Base-by-base conservation (phyloP, 2,329 filamentous ascomycete species). In the Alternaria metachromatica region DNA sequence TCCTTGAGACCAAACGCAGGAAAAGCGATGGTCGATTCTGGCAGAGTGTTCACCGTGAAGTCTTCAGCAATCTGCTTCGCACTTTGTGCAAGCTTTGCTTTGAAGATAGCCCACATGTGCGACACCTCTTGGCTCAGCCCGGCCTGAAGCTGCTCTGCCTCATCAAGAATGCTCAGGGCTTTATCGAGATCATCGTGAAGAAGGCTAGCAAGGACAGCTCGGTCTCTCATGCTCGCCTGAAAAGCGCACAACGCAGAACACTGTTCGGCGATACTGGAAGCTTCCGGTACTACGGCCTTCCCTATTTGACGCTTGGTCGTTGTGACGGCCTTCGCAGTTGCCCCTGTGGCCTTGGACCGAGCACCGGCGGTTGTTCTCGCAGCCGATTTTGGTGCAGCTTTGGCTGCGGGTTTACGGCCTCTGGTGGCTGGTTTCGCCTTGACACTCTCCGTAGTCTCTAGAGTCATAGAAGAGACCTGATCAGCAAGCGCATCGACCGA, bases 11-110 rank as follows among this genome's bases (percentile, higher is more conserved):
- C 72, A 21, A 95, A 84, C 0, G 92, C 89, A 2, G 94, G 93
- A 63, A 95, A 91, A 0, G 94, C 96, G 25, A 97, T 89, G 0
- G 94, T 97, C 0, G 96, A 97, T 73, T 99, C 96, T 49, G 95
- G 92, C 15, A 98, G 87, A 10, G 95, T 92, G 18, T 93, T 96
- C 78, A 95, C 96, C 4, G 96, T 91, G 3, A 94, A 90, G 78
- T 97, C 92, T 5, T 87, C 86, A 12, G 89, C 87, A 83, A 97
- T 92, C 72, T 90, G 86, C 50, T 90, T 88, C 72, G 91, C 84
- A 65, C 90, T 91, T 77, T 91, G 87, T 15, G 88, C 85, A 63
- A 93, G 84, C 46, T 92, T 86, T 49, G 90, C 88, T 58, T 88
- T 88, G 20, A 91, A 92, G 61, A 87, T 88, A 11, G 88, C 85